These are phyloP conservation scores for Magnolia sinica DNA, from an alignment of 164 flowering plant species.

Conservation along the genomic window DNA sequence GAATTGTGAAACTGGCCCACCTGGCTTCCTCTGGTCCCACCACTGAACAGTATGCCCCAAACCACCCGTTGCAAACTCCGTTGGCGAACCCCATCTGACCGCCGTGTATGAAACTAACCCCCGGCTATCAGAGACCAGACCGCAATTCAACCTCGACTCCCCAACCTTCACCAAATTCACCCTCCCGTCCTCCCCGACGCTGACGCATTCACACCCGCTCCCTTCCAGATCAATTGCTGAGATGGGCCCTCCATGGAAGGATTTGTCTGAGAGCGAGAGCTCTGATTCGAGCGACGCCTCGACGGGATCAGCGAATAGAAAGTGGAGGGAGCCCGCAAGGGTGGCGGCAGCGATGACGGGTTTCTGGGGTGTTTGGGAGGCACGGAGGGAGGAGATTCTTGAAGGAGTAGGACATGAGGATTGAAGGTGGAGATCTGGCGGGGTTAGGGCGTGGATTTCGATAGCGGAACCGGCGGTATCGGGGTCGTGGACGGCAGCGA, in stretches of 20 bases:
- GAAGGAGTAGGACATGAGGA: slow-evolving; percentile 43
- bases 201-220: slow-evolving; percentile 54
- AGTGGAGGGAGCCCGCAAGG: slow-evolving; percentile 49
- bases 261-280: slow-evolving; percentile 32
- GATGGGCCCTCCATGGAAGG: slow-evolving; percentile 63
- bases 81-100: slow-evolving; percentile 77
- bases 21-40: slow-evolving; percentile 91
- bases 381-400: slow-evolving; percentile 54
- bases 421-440: slow-evolving; percentile 22
- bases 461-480: slow-evolving; percentile 49
- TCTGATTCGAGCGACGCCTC: slow-evolving; percentile 31
- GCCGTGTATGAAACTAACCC: slow-evolving; percentile 73
- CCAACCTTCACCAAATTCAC: slow-evolving; percentile 58
- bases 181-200: slow-evolving; percentile 79
- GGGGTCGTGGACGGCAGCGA: slow-evolving; percentile 50
- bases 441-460: slow-evolving; percentile 42
- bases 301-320: slow-evolving; percentile 32
- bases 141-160: slow-evolving; percentile 24
- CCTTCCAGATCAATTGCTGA: slow-evolving; percentile 55
- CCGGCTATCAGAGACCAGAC: slow-evolving; percentile 54
- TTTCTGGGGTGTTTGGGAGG: slow-evolving; percentile 29
- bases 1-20: slow-evolving; percentile 62
- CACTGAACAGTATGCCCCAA: slow-evolving; percentile 75
- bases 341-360: slow-evolving; percentile 71
- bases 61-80: slow-evolving; percentile 85